A percentile compares a stretch with the other conserved stretches of the same genome.
phyloP scores from a whole-genome alignment of 768 basidiomycete genomes.

The Phylloporus sp. region DNA sequence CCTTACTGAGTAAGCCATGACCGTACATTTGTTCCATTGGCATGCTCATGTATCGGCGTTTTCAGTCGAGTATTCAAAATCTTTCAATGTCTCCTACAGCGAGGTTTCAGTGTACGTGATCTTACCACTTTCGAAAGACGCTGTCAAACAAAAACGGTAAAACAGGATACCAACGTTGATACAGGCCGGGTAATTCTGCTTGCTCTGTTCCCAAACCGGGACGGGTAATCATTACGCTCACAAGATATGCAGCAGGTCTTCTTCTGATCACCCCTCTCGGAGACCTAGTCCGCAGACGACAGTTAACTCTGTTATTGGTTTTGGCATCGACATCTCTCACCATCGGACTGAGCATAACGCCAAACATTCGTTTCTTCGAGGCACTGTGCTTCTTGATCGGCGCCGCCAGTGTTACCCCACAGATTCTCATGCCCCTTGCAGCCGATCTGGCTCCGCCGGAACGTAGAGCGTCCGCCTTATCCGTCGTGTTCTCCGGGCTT shows the following conservation, averaged over 20 bases:
- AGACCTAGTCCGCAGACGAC: conserved; percentile 74
- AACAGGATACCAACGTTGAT: conserved; percentile 59
- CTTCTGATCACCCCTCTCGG: conserved; percentile 78
- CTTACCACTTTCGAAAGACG: neutral
- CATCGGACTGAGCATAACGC: conserved; percentile 67
- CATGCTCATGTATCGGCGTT: neutral
- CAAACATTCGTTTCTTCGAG: conserved; percentile 57
- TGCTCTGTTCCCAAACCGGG: neutral
- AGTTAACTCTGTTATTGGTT: conserved; percentile 59
- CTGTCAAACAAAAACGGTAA: conserved; percentile 3
- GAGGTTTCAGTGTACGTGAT: conserved; percentile 32
- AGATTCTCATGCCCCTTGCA: conserved; percentile 70
- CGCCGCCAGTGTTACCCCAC: conserved; percentile 64
- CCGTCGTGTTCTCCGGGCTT: conserved; percentile 66
- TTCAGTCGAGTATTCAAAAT: conserved; percentile 34
- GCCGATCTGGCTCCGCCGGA: conserved; percentile 79
- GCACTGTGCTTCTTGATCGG: conserved; percentile 70
- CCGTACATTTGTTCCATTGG: neutral
- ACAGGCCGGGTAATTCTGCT: conserved; percentile 54
- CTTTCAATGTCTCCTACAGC: conserved; percentile 37
- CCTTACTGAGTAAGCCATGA: conserved; percentile 56
- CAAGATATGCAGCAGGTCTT: conserved; percentile 68
- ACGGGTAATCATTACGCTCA: neutral
- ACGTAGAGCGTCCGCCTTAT: conserved; percentile 69
- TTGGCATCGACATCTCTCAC: conserved; percentile 53